Evolutionary conservation across 768 basidiomycete genomes (phyloP).

Genomic region (Dendrothele bispora): DNA sequence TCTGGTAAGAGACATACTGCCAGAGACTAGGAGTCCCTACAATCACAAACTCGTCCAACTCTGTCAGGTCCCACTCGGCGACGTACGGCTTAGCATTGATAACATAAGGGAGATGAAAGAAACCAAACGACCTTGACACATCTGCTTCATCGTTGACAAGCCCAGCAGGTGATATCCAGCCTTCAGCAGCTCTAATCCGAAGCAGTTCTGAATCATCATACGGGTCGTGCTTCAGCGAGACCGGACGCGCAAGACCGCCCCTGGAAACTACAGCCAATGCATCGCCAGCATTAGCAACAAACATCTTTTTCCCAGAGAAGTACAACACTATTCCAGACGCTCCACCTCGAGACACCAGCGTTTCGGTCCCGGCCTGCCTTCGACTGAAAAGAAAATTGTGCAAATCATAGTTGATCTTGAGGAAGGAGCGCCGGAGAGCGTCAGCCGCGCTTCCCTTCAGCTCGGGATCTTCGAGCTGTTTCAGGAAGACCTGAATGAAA

Average conservation of each 20-base stretch:
- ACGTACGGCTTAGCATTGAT: slow-evolving; percentile 88
- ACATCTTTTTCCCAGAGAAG: slow-evolving; percentile 72
- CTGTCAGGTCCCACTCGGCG: slow-evolving; percentile 63
- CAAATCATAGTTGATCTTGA: slow-evolving; percentile 78
- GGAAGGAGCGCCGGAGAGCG: slow-evolving; percentile 84
- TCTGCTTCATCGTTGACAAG: slow-evolving; percentile 90
- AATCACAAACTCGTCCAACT: slow-evolving; percentile 94
- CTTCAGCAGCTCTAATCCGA: slow-evolving; percentile 86
- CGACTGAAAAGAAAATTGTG: slow-evolving; percentile 69
- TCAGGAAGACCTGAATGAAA: slow-evolving; percentile 62
- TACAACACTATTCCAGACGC: slow-evolving; percentile 88
- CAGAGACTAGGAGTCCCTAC: slow-evolving; percentile 90
- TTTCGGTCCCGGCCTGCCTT: slow-evolving; percentile 65
- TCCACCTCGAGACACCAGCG: slow-evolving; percentile 61
- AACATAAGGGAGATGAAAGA: slow-evolving; percentile 84
- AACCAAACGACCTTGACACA: slow-evolving; percentile 89
- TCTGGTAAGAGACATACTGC: slow-evolving; percentile 92
- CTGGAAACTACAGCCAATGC: slow-evolving; percentile 83
- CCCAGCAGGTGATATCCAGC: slow-evolving; percentile 90
- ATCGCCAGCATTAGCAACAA: slow-evolving; percentile 88
- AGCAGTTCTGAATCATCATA: slow-evolving; percentile 81
- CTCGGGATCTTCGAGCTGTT: slow-evolving; percentile 51
- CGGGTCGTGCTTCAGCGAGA: slow-evolving; percentile 86
- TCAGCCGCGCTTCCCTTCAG: slow-evolving; percentile 59
- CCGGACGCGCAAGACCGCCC: slow-evolving; percentile 66